Evolutionary conservation across 805 yeast genomes (phyloP).

Genomic region (Zygotorulaspora florentina): DNA sequence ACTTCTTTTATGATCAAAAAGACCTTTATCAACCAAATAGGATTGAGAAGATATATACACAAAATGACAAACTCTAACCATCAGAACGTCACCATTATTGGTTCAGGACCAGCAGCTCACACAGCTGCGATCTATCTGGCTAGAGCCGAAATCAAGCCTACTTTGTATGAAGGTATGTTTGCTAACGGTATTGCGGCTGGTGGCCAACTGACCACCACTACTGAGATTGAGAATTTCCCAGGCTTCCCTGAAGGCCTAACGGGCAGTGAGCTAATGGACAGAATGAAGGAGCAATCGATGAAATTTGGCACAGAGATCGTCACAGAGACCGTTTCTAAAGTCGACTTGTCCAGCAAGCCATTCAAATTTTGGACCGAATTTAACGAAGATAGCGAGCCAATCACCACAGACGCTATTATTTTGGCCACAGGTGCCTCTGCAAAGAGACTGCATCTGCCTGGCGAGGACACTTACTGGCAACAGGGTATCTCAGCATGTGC

Average conservation of each 20-base stretch:
- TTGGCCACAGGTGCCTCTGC: slow-evolving; percentile 99
- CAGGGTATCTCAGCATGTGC: slow-evolving; percentile 99
- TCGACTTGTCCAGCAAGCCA: slow-evolving; percentile 82
- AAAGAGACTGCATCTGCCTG: slow-evolving; percentile 87
- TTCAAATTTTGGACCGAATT: slow-evolving; percentile 97
- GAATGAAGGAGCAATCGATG: slow-evolving; percentile 83
- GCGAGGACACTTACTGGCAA: slow-evolving; percentile 98
- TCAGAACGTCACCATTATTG: slow-evolving; percentile 80
- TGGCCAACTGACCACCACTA: slow-evolving; percentile 97
- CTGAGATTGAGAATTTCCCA: slow-evolving; percentile 98
- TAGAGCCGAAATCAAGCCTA: slow-evolving; percentile 93
- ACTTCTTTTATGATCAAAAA: not conserved
- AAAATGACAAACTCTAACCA: slow-evolving; percentile 36
- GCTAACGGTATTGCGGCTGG: slow-evolving; percentile 99
- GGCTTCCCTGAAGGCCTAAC: slow-evolving; percentile 94
- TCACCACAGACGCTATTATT: slow-evolving; percentile 87
- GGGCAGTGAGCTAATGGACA: slow-evolving; percentile 87
- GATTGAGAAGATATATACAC: not conserved
- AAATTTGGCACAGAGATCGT: slow-evolving; percentile 90
- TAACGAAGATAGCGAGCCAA: slow-evolving; percentile 86
- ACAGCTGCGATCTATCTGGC: slow-evolving; percentile 97
- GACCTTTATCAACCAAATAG: not conserved
- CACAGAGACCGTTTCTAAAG: slow-evolving; percentile 92
- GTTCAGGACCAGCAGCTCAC: slow-evolving; percentile 99
- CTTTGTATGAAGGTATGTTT: slow-evolving; percentile 86